A percentile compares a stretch with the other conserved stretches of the same genome.
Conservation (phyloP, 257 asterid species). For the Ehretia macrophylla region DNA sequence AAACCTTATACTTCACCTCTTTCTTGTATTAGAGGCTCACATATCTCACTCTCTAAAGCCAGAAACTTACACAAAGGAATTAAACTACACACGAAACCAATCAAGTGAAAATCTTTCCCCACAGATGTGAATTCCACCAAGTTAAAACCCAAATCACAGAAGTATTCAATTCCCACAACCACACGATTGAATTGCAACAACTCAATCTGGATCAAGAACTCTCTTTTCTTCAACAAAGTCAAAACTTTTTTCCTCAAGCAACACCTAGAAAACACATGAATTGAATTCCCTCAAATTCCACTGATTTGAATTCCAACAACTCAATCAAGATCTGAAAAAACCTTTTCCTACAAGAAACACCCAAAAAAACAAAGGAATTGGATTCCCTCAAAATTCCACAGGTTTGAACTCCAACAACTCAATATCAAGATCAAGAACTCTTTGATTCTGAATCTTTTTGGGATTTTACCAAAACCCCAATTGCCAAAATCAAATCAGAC, state of each 20-base stretch:
- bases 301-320: too few relatives aligned
- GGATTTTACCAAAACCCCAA: conserved; percentile 4
- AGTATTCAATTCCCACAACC: too few relatives aligned
- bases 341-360: not conserved
- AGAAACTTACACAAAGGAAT: not conserved
- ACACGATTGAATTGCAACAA: not conserved
- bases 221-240: not conserved
- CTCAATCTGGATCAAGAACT: not conserved
- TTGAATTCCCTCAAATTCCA: not conserved
- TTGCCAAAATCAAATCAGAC: not conserved
- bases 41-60: too few relatives aligned
- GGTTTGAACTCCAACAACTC: too few relatives aligned
- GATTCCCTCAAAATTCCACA: too few relatives aligned
- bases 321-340: too few relatives aligned
- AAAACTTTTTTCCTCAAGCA: not conserved
- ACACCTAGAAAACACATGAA: not conserved
- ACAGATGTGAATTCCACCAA: not conserved
- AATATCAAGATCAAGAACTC: not conserved
- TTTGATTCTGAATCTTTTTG: not conserved
- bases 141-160: not conserved
- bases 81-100: too few relatives aligned
- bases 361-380: too few relatives aligned
- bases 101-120: too few relatives aligned
- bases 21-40: too few relatives aligned
- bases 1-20: too few relatives aligned